Base-by-base conservation (phyloP, 768 basidiomycete species). In the Lepiota venenata region DNA sequence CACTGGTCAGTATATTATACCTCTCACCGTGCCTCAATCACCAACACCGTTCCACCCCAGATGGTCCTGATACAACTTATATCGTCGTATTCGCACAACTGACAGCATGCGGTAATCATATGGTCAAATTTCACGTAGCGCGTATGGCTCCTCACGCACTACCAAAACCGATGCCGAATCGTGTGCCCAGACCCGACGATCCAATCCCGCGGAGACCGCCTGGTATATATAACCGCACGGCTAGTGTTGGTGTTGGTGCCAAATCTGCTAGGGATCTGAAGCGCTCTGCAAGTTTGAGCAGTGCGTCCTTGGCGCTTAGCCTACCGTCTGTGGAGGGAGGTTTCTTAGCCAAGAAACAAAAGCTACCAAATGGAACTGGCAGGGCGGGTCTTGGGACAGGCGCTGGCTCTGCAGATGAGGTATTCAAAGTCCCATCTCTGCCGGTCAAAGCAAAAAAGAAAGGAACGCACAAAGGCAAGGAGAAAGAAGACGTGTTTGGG, bases 191-290 rank as follows among this genome's bases (percentile, higher is more conserved):
- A 35, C 89, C 89, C 0, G 89, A 91, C 57, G 89, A 91, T 56
- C 89, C 88, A 0, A 88, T 84, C 4, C 89, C 89, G 7, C 85
- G 89, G 15, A 74, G 77, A 25, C 87, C 88, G 0, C 85, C 87
- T 6, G 52, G 73, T 42, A 58, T 71, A 43, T 72, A 77, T 42
- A 60, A 63, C 18, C 65, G 65, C 36, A 53, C 59, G 59, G 40
- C 57, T 1, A 63, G 59, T 42, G 11, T 60, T 2, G 57, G 61
- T 21, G 51, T 35, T 18, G 57, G 55, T 20, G 56, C 7, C 57
- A 60, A 42, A 45, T 32, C 38, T 11, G 18, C 44, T 51, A 52
- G 59, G 14, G 64, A 62, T 38, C 59, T 74, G 22, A 73, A 70
- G 51, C 66, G 70, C 29, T 59, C 65, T 7, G 64, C 66, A 27